Conservation (phyloP, 1,284 basidiomycete genomes). For the Fomitopsis betulina region DNA sequence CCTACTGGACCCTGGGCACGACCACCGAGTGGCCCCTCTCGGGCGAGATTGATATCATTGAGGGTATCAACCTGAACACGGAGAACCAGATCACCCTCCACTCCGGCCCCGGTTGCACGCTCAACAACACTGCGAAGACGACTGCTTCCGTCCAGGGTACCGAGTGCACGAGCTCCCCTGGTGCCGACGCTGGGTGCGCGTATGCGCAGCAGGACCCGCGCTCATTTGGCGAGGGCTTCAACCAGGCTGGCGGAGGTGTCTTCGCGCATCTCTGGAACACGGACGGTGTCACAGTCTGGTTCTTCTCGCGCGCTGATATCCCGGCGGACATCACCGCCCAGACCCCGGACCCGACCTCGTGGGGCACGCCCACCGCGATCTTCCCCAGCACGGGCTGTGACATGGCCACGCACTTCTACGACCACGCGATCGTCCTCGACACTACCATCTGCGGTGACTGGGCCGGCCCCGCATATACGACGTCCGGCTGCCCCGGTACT, state of each 20-base stretch:
- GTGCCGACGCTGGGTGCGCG: slow-evolving; percentile 64
- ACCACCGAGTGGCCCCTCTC: slow-evolving; percentile 63
- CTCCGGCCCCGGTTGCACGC: slow-evolving; percentile 47
- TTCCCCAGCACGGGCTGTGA: slow-evolving; percentile 59
- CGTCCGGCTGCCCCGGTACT: slow-evolving; percentile 63
- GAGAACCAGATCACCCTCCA: slow-evolving; percentile 74
- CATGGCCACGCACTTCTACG: slow-evolving; percentile 60
- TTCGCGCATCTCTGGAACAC: slow-evolving; percentile 70
- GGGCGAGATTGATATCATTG: slow-evolving; percentile 39
- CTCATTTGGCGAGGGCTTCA: slow-evolving; percentile 72
- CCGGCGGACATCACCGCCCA: slow-evolving; percentile 62
- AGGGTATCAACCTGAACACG: slow-evolving; percentile 57
- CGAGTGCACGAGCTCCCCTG: slow-evolving; percentile 42
- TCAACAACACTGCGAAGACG: slow-evolving; percentile 32
- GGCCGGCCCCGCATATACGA: slow-evolving; percentile 51
- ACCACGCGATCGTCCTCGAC: slow-evolving; percentile 58
- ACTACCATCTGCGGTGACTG: slow-evolving; percentile 69
- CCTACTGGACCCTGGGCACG: slow-evolving; percentile 56
- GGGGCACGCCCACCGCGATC: slow-evolving; percentile 66
- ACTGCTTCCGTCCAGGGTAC: slow-evolving; percentile 32
- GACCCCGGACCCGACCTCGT: slow-evolving; percentile 56
- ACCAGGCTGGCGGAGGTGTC: slow-evolving; percentile 65
- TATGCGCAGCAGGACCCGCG: slow-evolving; percentile 46
- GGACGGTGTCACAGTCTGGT: slow-evolving; percentile 74
- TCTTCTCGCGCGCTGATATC: slow-evolving; percentile 62